Conservation (phyloP, 768 basidiomycete genomes). For the Amanita brunnescens region DNA sequence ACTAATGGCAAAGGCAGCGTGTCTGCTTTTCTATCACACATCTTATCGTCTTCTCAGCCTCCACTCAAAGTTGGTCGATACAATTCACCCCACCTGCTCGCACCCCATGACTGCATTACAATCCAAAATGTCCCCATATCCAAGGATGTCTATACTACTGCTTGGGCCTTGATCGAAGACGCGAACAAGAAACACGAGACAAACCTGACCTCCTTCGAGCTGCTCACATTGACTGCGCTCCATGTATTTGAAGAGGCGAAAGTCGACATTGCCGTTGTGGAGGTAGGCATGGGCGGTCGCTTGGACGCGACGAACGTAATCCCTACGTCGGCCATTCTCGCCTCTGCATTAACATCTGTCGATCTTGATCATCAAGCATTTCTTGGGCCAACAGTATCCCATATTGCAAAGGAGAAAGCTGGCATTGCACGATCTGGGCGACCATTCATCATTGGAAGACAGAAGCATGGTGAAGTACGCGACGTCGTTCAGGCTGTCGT, state of each 20-base stretch:
- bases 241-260: constrained; percentile 55
- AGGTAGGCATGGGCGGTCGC: constrained; percentile 93
- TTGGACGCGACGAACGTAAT: constrained; percentile 92
- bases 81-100: constrained; percentile 88
- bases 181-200: constrained; percentile 35
- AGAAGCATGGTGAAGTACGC: constrained; percentile 44
- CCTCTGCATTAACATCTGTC: constrained; percentile 78
- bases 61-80: constrained; percentile 66
- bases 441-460: constrained; percentile 61
- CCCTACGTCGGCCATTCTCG: constrained; percentile 55
- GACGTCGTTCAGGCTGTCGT: constrained; percentile 22
- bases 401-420: constrained; percentile 78
- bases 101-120: constrained; percentile 66
- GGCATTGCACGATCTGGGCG: constrained; percentile 60
- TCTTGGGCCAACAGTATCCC: constrained; percentile 65
- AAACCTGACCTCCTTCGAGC: constrained; percentile 68
- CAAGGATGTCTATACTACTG: constrained; percentile 34
- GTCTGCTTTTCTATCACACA: constrained; percentile 72
- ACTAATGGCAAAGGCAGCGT: constrained; percentile 98
- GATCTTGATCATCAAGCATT: constrained; percentile 93
- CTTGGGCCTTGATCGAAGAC: constrained; percentile 38
- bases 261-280: constrained; percentile 81
- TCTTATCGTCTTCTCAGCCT: constrained; percentile 49
- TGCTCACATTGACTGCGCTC: constrained; percentile 77
- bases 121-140: constrained; percentile 52